Conservation (phyloP, 352 stramenopile species). For the Blastocystis sp. region DNA sequence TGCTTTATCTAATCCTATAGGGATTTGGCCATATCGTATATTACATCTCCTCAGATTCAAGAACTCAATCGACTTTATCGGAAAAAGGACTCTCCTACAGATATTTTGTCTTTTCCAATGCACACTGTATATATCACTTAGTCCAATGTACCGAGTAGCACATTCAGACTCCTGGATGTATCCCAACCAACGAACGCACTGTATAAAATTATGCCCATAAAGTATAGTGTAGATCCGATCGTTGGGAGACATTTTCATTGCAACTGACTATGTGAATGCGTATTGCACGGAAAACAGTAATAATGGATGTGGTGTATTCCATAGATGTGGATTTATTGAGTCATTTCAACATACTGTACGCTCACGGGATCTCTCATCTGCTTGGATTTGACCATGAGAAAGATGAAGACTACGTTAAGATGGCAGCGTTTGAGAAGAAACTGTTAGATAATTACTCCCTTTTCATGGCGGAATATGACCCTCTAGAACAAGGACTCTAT, state of each 20-base stretch:
- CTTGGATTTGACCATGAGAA: constrained; percentile 42
- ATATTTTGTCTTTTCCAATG: constrained; percentile 48
- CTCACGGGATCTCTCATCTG: constrained; percentile 49
- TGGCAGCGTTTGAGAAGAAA: background rate
- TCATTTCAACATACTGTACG: constrained; percentile 39
- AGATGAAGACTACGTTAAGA: constrained; percentile 15
- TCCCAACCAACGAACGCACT: background rate
- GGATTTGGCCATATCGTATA: background rate
- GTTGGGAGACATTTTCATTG: constrained; percentile 39
- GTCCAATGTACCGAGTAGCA: background rate
- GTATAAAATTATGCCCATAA: background rate
- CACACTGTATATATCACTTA: background rate
- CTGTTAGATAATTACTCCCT: constrained; percentile 2
- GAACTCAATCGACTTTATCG: background rate
- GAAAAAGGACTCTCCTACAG: constrained; percentile 20
- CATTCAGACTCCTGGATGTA: background rate
- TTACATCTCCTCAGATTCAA: background rate
- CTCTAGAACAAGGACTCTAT: constrained; percentile 1
- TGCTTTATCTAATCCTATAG: background rate
- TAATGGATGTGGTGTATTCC: background rate
- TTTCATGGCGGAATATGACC: constrained; percentile 40
- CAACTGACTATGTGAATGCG: background rate
- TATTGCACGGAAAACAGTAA: constrained; percentile 41
- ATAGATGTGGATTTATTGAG: background rate
- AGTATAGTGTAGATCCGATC: background rate